Percentiles rank a stretch among this genome's conserved stretches.
phyloP scores from a whole-genome alignment of 768 basidiomycete species.

The Pulveroboletus sp. region DNA sequence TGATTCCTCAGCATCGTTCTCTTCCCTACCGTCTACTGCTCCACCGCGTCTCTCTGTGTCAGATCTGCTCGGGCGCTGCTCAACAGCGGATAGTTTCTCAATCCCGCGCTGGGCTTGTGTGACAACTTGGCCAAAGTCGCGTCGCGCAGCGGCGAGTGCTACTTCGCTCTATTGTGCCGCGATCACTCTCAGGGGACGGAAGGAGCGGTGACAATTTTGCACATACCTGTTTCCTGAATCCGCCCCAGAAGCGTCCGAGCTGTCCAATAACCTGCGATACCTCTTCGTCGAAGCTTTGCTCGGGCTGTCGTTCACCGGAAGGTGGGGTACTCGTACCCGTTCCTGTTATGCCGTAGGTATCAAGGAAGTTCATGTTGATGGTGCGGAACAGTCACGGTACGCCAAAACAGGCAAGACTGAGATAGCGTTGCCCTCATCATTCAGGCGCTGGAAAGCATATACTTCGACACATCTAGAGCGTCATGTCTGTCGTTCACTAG shows the following conservation, averaged over 20 bases:
- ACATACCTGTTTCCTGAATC: slow-evolving; percentile 81
- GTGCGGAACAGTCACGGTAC: background rate
- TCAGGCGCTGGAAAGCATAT: background rate
- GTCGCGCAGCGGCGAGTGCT: slow-evolving; percentile 62
- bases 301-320: slow-evolving; percentile 36
- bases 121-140: slow-evolving; percentile 69
- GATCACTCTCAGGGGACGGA: background rate
- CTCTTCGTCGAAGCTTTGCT: slow-evolving; percentile 73
- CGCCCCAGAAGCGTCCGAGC: slow-evolving; percentile 84
- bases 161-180: slow-evolving; percentile 53
- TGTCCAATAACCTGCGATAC: slow-evolving; percentile 87
- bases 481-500: background rate
- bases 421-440: background rate
- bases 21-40: slow-evolving; percentile 17
- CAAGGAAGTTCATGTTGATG: slow-evolving; percentile 64
- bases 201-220: background rate
- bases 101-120: slow-evolving; percentile 77
- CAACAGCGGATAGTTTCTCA: slow-evolving; percentile 47
- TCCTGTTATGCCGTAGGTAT: slow-evolving; percentile 55
- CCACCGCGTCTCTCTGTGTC: slow-evolving; percentile 3
- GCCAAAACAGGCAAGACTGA: background rate
- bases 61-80: slow-evolving; percentile 17
- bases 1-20: slow-evolving; percentile 24
- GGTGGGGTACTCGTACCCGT: slow-evolving; percentile 45
- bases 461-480: background rate